Evolutionary conservation across 257 asterid species (phyloP), one percentile per base, ranked within the genome.

Genomic region (Leptodermis oblonga): DNA sequence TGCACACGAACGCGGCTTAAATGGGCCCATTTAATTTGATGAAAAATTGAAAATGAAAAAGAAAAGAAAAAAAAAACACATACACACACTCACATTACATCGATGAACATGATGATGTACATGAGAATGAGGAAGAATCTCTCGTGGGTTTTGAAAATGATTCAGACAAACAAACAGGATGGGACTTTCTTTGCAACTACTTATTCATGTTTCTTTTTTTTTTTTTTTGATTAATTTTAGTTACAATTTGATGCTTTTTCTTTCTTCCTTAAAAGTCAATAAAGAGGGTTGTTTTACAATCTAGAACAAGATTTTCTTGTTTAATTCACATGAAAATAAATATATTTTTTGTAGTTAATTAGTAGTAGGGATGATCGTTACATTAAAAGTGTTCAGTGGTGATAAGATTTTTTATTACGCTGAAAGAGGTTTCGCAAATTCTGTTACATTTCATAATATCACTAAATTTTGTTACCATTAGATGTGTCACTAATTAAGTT

Each of bases 151-250:
- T 59, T 68, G 53, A 68, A 74, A 52, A 69, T 70, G 46, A 53
- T 62, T 69, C 74, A 62, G 74, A 74, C 78, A 68, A 74, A 69
- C 73, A 69, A 53, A 74, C 78, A 74, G 12, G 78, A 68, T 74
- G 74, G 78, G 78, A 9, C 70, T 61, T 73, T 60, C 62, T 34
- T 25, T 36, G 46, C 56, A 48, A 51, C 34, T 43, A 49, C 51
- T 33, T 23, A 7, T 33, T 62, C 33, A 5, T 62, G 67, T 11
- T 61, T 60, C 23, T 26, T 7, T 56, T 5, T 25, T 23, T 55
- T 25, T 15, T 3, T 53, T 51, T 20, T 4, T 20, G 12, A 4
- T 54, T 54, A 6, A 34, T 34, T 34, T 34, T 6, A 34, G 39
- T 34, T 13, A 1, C 10, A 41, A 1, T 41, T 41, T 41, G 13